These are phyloP conservation scores for Globisporangium yorkense DNA, from an alignment of 352 stramenopile genomes.

Conservation along the genomic window DNA sequence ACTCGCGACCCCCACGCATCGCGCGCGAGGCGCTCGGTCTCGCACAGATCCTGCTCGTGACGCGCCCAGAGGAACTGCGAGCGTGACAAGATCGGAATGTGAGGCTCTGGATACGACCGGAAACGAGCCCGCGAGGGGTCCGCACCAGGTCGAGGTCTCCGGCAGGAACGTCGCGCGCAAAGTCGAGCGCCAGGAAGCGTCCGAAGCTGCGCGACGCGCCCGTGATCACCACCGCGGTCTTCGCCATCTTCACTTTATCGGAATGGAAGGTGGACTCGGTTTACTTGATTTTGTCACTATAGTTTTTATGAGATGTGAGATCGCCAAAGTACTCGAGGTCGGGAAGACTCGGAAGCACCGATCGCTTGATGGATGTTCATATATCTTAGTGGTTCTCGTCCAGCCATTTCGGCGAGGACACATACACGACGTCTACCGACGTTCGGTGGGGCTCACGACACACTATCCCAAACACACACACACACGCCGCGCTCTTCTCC, in stretches of 20 bases:
- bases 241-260: neutral
- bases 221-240: slow-evolving; percentile 57
- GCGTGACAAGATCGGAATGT: neutral
- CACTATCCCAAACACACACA: neutral
- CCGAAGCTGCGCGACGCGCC: slow-evolving; percentile 85
- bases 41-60: slow-evolving; percentile 38
- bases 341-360: too few species aligned
- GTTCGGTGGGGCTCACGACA: neutral
- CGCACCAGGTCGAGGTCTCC: slow-evolving; percentile 50
- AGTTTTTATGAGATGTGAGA: too few species aligned
- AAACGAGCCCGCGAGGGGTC: neutral
- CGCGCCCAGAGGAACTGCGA: slow-evolving; percentile 54
- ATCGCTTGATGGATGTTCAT: too few species aligned
- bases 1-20: slow-evolving; percentile 23
- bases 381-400: too few species aligned
- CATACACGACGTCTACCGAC: neutral
- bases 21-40: slow-evolving; percentile 39
- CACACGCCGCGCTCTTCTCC: neutral
- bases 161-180: slow-evolving; percentile 28
- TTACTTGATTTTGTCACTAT: neutral
- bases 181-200: slow-evolving; percentile 62
- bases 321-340: too few species aligned
- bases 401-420: neutral
- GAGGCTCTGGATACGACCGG: neutral
- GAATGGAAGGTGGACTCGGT: neutral